Conservation (phyloP, 768 basidiomycete genomes). For the Peribolospora kevripleyi region DNA sequence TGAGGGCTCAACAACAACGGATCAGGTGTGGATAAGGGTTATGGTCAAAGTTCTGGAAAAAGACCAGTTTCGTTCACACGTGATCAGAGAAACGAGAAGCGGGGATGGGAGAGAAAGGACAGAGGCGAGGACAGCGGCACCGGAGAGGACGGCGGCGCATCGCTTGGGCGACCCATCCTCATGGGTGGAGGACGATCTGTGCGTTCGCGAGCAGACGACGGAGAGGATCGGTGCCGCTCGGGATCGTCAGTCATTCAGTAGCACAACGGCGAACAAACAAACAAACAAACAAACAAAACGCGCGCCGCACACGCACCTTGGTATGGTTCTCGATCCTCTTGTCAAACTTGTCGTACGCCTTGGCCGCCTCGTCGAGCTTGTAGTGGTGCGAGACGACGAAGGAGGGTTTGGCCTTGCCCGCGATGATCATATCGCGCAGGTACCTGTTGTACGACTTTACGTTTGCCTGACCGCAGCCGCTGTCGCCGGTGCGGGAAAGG, state of each 20-base stretch:
- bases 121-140: not conserved
- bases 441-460: constrained; percentile 34
- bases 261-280: not conserved
- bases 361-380: constrained; percentile 27
- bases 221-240: not conserved
- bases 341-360: constrained; percentile 34
- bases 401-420: constrained; percentile 31
- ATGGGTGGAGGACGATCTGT: constrained; percentile 4
- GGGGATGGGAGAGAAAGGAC: not conserved
- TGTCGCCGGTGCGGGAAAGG: not conserved
- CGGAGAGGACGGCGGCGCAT: not conserved
- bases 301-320: constrained; percentile 15
- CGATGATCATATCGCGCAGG: constrained; percentile 31
- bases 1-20: no score
- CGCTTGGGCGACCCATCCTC: not conserved
- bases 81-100: not conserved
- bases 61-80: no score
- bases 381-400: constrained; percentile 28
- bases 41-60: no score
- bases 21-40: no score
- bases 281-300: not conserved
- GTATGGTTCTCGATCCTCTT: constrained; percentile 32
- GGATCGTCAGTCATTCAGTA: not conserved
- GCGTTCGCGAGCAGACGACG: not conserved
- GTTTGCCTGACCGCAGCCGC: constrained; percentile 14